These are phyloP conservation scores for Cladosporium sp. DNA, from an alignment of 2,329 filamentous ascomycete genomes.

Conservation along the genomic window DNA sequence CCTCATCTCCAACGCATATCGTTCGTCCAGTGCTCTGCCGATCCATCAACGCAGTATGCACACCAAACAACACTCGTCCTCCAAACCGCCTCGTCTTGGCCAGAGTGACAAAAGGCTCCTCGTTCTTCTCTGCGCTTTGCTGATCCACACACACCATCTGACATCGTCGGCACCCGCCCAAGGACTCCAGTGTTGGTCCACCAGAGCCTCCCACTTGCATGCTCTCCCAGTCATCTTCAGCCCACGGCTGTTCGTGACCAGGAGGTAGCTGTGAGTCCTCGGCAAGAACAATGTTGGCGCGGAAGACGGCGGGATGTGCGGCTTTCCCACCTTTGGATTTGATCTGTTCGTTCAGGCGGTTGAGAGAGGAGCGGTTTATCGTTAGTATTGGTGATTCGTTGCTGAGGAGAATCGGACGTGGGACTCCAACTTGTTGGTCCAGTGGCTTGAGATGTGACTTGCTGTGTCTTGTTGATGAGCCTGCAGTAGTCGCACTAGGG, in stretches of 20 bases:
- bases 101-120: slow-evolving; percentile 86
- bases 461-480: slow-evolving; percentile 63
- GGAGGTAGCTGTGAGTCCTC: slow-evolving; percentile 46
- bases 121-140: slow-evolving; percentile 70
- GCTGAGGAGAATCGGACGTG: slow-evolving; percentile 70
- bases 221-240: slow-evolving; percentile 75
- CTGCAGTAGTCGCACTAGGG: slow-evolving; percentile 58
- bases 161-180: slow-evolving; percentile 84
- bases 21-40: slow-evolving; percentile 7
- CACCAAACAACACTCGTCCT: slow-evolving; percentile 86
- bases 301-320: slow-evolving; percentile 73
- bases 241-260: slow-evolving; percentile 62
- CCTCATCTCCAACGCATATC: slow-evolving; percentile 24
- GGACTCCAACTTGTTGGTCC: slow-evolving; percentile 27
- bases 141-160: slow-evolving; percentile 98
- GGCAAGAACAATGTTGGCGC: slow-evolving; percentile 81
- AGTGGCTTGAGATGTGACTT: slow-evolving; percentile 65
- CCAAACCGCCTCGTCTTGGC: slow-evolving; percentile 81
- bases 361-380: slow-evolving; percentile 77
- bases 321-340: slow-evolving; percentile 60
- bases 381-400: slow-evolving; percentile 94
- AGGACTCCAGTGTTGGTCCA: slow-evolving; percentile 58
- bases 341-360: slow-evolving; percentile 74
- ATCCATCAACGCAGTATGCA: slow-evolving; percentile 56
- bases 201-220: slow-evolving; percentile 65